Percentiles rank a stretch among this genome's conserved stretches.
Conservation (phyloP, 208 protist species). For the Leishmania tropica region DNA sequence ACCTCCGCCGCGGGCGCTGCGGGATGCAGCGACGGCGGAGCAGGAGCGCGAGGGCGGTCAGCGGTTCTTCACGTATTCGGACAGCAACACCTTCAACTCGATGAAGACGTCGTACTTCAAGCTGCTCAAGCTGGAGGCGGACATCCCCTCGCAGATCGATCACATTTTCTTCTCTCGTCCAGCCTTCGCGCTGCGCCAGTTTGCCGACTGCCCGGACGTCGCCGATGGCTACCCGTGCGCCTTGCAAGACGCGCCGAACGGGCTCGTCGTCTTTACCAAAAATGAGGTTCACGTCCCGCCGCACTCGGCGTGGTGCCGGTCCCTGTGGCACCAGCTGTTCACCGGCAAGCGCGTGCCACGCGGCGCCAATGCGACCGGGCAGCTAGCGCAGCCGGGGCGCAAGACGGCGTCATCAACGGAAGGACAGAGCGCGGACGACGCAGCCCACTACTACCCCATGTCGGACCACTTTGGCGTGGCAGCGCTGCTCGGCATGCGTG, state of each 20-base stretch:
- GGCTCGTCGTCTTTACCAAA: slow-evolving; percentile 76
- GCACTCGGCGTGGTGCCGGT: slow-evolving; percentile 16
- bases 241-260: slow-evolving; percentile 40
- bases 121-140: slow-evolving; percentile 67
- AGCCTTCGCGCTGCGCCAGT: slow-evolving; percentile 55
- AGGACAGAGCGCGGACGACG: background rate
- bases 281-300: slow-evolving; percentile 54
- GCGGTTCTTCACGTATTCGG: slow-evolving; percentile 69
- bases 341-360: slow-evolving; percentile 7
- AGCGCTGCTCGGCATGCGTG: slow-evolving; percentile 44
- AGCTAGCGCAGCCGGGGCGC: background rate
- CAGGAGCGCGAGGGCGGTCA: slow-evolving; percentile 24
- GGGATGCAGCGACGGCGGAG: slow-evolving; percentile 23
- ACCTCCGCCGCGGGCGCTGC: slow-evolving; percentile 35
- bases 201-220: slow-evolving; percentile 78
- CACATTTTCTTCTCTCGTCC: slow-evolving; percentile 76
- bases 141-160: slow-evolving; percentile 86
- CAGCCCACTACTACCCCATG: slow-evolving; percentile 45
- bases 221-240: slow-evolving; percentile 39
- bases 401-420: background rate
- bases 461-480: slow-evolving; percentile 92
- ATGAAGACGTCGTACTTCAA: slow-evolving; percentile 80
- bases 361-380: background rate
- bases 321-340: slow-evolving; percentile 28
- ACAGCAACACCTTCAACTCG: slow-evolving; percentile 80